phyloP scores from a whole-genome alignment of 768 basidiomycete genomes.

The Leccinum arenicola region DNA sequence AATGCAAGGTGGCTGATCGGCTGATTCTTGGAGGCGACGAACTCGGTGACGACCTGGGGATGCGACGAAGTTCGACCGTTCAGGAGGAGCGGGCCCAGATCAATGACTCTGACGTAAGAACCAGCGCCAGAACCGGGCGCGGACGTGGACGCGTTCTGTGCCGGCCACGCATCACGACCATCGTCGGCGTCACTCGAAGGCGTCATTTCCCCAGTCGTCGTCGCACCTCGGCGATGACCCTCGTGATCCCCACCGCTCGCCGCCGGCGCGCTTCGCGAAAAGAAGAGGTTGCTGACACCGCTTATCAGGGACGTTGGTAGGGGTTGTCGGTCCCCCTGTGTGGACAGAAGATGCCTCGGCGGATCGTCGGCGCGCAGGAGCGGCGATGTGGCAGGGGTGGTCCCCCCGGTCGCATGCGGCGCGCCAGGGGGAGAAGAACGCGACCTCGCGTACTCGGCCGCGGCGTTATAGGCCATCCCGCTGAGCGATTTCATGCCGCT shows the following conservation, averaged over 20 bases:
- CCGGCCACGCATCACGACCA: conserved; percentile 3
- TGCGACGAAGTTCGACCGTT: conserved; percentile 14
- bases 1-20: conserved; percentile 48
- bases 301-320: conserved; percentile 22
- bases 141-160: not conserved
- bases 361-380: not conserved
- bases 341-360: conserved; percentile 18
- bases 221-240: conserved; percentile 17
- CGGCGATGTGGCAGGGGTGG: conserved; percentile 8
- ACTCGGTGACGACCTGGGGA: conserved; percentile 43
- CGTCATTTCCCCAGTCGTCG: conserved; percentile 7
- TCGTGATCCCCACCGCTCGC: conserved; percentile 23
- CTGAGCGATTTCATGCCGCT: conserved; percentile 64
- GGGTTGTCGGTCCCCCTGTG: conserved; percentile 17
- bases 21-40: conserved; percentile 46
- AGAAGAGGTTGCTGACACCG: conserved; percentile 40
- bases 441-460: conserved; percentile 38
- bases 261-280: conserved; percentile 64
- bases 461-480: conserved; percentile 56
- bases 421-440: conserved; percentile 13
- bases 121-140: conserved; percentile 27
- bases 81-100: conserved; percentile 42
- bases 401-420: not conserved
- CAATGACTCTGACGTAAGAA: conserved; percentile 54
- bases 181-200: conserved; percentile 15